Conservation (phyloP, 441 rosid species). For the Hura crepitans region DNA sequence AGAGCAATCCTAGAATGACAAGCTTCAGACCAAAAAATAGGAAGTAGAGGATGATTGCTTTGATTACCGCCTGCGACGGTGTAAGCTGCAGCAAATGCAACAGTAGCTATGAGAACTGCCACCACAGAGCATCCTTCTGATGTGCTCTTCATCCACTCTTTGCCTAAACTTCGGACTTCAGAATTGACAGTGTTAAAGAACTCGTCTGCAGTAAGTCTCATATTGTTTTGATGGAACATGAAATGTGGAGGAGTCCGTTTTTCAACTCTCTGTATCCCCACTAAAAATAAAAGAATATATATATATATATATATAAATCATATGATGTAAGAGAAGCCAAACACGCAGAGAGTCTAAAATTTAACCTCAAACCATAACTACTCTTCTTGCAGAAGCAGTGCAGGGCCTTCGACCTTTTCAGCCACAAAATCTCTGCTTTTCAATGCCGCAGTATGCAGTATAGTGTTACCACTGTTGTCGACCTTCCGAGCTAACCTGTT, state of each 20-base stretch:
- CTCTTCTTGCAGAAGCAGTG: conserved; percentile 16
- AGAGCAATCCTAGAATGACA: too few relatives aligned
- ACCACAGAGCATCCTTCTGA: conserved; percentile 25
- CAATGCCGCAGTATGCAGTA: conserved; percentile 18
- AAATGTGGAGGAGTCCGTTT: neutral
- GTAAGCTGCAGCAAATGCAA: conserved; percentile 28
- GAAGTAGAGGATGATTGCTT: neutral
- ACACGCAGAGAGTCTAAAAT: neutral
- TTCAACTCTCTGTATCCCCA: conserved; percentile 12
- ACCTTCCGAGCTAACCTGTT: conserved; percentile 17
- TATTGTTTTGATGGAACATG: conserved; percentile 3
- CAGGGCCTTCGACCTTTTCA: conserved; percentile 28
- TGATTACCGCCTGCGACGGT: conserved; percentile 22
- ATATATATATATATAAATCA: too few relatives aligned
- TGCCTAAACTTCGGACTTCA: neutral
- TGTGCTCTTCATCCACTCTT: conserved; percentile 19
- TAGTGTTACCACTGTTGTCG: conserved; percentile 17
- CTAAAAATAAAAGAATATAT: neutral
- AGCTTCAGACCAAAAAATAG: neutral
- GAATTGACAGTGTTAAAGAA: neutral
- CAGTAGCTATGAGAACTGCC: conserved; percentile 24
- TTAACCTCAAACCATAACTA: conserved; percentile 15
- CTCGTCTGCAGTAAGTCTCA: neutral
- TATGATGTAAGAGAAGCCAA: neutral
- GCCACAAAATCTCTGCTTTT: conserved; percentile 19